These are phyloP conservation scores for Uromyces viciae-fabae DNA, from an alignment of 1,284 basidiomycete species.

Conservation along the genomic window DNA sequence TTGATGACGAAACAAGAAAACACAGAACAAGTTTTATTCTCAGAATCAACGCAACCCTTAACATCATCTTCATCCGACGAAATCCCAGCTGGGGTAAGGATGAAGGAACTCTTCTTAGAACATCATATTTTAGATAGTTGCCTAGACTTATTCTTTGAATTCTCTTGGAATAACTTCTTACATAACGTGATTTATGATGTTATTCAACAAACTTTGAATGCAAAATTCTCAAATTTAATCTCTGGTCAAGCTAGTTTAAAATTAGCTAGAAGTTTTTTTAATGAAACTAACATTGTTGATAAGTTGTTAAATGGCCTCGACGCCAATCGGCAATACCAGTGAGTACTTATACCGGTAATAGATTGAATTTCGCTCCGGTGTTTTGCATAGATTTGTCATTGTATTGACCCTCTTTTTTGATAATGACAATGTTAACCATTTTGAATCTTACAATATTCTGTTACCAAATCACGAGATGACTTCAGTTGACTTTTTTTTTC, in stretches of 20 bases:
- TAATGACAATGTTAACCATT: too few relatives aligned
- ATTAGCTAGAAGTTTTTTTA: conserved; percentile 73
- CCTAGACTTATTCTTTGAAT: conserved; percentile 88
- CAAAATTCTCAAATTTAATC: conserved; percentile 65
- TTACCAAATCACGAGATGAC: neutral
- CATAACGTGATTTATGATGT: conserved; percentile 97
- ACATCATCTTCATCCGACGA: neutral
- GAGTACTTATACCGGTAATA: conserved; percentile 53
- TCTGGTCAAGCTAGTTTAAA: conserved; percentile 74
- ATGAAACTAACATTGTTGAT: conserved; percentile 71
- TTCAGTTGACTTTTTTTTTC: neutral
- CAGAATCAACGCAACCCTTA: conserved; percentile 31
- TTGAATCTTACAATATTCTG: too few relatives aligned
- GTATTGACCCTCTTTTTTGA: neutral
- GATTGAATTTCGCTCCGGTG: neutral
- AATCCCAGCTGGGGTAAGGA: conserved; percentile 63
- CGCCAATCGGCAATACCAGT: conserved; percentile 71
- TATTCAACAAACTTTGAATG: conserved; percentile 78
- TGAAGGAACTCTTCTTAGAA: conserved; percentile 73
- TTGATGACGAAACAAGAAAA: neutral
- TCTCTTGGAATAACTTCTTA: conserved; percentile 96
- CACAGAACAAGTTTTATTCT: neutral
- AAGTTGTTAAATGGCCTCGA: conserved; percentile 78
- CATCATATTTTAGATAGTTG: conserved; percentile 65
- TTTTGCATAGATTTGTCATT: neutral